Percentiles rank a stretch among this genome's conserved stretches.
Conservation (phyloP, 2,329 filamentous ascomycete species). For the Gaeumannomyces sp. region DNA sequence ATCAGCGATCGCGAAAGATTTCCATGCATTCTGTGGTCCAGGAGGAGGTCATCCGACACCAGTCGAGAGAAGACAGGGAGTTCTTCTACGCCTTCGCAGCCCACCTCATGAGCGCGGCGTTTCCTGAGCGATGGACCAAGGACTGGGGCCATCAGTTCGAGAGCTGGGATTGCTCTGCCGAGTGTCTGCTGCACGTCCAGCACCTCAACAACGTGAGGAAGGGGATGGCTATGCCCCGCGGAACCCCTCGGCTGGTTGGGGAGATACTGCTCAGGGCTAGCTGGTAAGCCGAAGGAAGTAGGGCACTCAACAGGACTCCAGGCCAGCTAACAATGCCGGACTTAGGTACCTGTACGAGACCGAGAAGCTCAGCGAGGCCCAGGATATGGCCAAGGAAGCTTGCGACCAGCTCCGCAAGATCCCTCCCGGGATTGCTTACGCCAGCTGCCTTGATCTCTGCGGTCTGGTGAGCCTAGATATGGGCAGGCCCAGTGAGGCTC, state of each 20-base stretch:
- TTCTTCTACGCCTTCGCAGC: conserved; percentile 10
- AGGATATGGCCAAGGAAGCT: conserved; percentile 19
- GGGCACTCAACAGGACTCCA: neutral
- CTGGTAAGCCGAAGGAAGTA: conserved; percentile 13
- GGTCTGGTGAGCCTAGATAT: conserved; percentile 27
- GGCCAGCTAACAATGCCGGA: neutral
- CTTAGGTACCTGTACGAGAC: conserved; percentile 28
- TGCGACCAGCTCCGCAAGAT: conserved; percentile 20
- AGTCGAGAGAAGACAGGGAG: neutral
- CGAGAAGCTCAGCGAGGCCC: conserved; percentile 22
- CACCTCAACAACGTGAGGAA: conserved; percentile 19
- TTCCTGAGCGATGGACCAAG: conserved; percentile 21
- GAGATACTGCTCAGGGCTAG: conserved; percentile 21
- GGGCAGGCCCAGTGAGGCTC: conserved; percentile 17
- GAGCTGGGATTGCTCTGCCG: conserved; percentile 23
- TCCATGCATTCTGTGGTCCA: conserved; percentile 1
- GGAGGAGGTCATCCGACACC: neutral
- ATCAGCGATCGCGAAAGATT: neutral
- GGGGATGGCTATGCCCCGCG: conserved; percentile 10
- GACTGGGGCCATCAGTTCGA: conserved; percentile 22
- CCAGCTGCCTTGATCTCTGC: conserved; percentile 24
- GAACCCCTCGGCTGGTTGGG: conserved; percentile 16
- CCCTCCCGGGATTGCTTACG: conserved; percentile 18
- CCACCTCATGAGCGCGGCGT: conserved; percentile 20
- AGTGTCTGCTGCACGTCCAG: conserved; percentile 24